Base-by-base conservation (phyloP, 371 early-diverging fungal species). In the Conidiobolus incongruus region DNA sequence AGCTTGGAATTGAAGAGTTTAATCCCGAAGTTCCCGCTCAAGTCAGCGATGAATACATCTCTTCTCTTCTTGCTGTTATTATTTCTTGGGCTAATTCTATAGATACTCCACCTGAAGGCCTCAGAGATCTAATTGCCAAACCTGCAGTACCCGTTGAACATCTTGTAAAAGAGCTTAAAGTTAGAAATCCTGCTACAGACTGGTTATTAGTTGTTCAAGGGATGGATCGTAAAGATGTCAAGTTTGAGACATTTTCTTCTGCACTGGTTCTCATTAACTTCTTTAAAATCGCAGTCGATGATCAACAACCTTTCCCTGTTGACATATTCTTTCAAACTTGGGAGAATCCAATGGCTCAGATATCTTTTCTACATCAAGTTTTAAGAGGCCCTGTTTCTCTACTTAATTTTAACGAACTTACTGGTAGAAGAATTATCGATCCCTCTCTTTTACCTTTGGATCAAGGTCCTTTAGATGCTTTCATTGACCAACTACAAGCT, bases 311-410 rank as follows among this genome's bases (percentile, higher is more conserved):
- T 22, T 6, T 20, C 13, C 44, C 44, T 15, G 32, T 44, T 12
- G 10, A 32, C 10, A 33, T 19, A 21, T 44, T 44, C 20, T 44
- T 32, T 22, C 34, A 44, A 11, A 44, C 17, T 26, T 44, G 44
- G 44, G 26, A 31, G 13, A 35, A 35, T 16, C 13, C 11, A 4
- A 33, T 20, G 22, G 44, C 36, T 36, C 44, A 44, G n/a, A 12
- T 44, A 7, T 44, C 44, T 15, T 44, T 44, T 17, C 36, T 44
- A 4, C 35, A 22, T 44, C 23, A 44, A 17, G 23, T 35, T 28
- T 23, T 44, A 11, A 23, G 13, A 11, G 34, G 23, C 20, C 35
- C 44, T n/a, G 10, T n/a, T 6, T 7, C 21, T 2, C 12, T 44
- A 16, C 19, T 22, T 22, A 35, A 44, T 15, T 24, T 44, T 23